phyloP scores from a whole-genome alignment of 345 rosid genomes.

The Ailanthus altissimus region DNA sequence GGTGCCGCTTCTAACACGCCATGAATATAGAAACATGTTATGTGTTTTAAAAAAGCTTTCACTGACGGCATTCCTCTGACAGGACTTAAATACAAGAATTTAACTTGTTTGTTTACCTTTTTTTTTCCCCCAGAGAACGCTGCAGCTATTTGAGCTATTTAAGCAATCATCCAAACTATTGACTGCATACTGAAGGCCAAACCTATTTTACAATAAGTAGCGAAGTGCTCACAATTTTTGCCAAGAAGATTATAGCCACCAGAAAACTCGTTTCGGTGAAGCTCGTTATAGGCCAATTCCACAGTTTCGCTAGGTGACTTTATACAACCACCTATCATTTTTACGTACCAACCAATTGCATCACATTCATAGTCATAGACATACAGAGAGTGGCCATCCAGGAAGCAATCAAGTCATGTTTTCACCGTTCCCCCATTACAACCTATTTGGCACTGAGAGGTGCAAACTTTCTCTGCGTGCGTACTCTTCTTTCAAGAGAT shows the following conservation, averaged over 20 bases:
- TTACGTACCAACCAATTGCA: not conserved
- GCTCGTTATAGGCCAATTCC: not conserved
- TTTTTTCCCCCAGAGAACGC: too few species aligned
- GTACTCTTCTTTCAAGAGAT: too few species aligned
- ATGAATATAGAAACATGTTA: too few species aligned
- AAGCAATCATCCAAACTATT: too few species aligned
- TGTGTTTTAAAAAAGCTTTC: too few species aligned
- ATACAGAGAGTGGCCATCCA: not conserved
- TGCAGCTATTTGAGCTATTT: not conserved
- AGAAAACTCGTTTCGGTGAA: not conserved
- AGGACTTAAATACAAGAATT: too few species aligned
- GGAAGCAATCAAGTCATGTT: slow-evolving; percentile 16
- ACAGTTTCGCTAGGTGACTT: not conserved
- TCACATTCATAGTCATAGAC: not conserved
- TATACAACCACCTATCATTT: too few species aligned
- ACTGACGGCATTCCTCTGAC: too few species aligned
- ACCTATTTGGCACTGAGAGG: not conserved
- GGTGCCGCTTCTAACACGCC: too few species aligned
- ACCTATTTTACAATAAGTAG: not conserved
- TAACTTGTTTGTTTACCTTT: too few species aligned
- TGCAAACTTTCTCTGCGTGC: not conserved
- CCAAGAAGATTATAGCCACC: not conserved
- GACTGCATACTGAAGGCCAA: not conserved
- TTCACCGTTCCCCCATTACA: not conserved
- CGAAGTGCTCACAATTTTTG: slow-evolving; percentile 1